phyloP scores from a whole-genome alignment of 306 rosid species.

The Rosa persica region DNA sequence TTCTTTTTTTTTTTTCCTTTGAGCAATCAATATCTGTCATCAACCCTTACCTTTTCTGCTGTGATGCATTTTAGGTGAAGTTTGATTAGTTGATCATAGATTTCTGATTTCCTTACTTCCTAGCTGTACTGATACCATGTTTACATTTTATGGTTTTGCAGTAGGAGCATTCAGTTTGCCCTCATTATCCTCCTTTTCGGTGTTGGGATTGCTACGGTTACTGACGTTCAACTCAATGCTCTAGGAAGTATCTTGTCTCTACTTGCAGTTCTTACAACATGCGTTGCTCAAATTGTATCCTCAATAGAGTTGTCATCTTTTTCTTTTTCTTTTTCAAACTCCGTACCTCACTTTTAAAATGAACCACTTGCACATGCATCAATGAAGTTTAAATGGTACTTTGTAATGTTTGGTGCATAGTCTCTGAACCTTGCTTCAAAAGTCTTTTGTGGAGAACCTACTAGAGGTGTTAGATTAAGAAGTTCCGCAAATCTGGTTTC shows the following conservation, averaged over 20 bases:
- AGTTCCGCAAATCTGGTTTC: background rate
- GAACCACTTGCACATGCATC: background rate
- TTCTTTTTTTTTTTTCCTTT: background rate
- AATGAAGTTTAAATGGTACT: background rate
- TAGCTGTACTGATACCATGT: constrained; percentile 17
- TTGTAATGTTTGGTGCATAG: background rate
- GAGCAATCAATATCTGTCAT: background rate
- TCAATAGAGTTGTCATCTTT: constrained; percentile 21
- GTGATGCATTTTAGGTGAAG: constrained; percentile 8
- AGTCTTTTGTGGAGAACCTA: background rate
- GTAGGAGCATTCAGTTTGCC: constrained; percentile 79
- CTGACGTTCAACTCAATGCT: constrained; percentile 90
- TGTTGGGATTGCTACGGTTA: constrained; percentile 93
- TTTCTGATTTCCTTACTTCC: constrained; percentile 9
- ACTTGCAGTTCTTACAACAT: constrained; percentile 86
- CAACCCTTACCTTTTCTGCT: background rate
- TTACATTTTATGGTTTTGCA: constrained; percentile 42
- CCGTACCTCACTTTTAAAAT: background rate
- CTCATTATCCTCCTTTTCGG: constrained; percentile 78
- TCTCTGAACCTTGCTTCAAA: constrained; percentile 11
- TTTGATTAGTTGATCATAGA: constrained; percentile 6
- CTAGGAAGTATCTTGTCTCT: constrained; percentile 79
- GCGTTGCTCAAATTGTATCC: constrained; percentile 99
- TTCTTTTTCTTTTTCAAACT: background rate
- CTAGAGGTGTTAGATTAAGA: background rate